A percentile compares a stretch with the other conserved stretches of the same genome.
These are phyloP conservation scores for Cladosporium sp. DNA, from an alignment of 2,329 filamentous ascomycete species.

Conservation along the genomic window DNA sequence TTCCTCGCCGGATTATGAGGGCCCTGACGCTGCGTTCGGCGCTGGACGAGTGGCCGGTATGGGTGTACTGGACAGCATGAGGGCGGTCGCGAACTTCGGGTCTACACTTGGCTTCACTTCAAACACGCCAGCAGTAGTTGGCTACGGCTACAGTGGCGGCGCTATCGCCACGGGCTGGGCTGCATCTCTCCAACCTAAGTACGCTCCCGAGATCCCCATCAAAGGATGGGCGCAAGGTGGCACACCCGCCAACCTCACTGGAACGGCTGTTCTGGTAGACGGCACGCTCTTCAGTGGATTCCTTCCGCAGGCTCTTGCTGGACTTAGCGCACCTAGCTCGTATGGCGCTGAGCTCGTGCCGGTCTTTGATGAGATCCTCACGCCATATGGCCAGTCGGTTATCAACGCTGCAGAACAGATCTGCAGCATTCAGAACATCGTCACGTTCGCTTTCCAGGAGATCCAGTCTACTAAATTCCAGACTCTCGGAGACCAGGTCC, in stretches of 20 bases:
- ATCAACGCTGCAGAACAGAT: conserved; percentile 20
- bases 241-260: conserved; percentile 38
- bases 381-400: conserved; percentile 17
- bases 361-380: conserved; percentile 19
- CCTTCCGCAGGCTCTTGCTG: conserved; percentile 22
- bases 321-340: conserved; percentile 20
- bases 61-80: conserved; percentile 39
- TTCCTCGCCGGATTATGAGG: conserved; percentile 41
- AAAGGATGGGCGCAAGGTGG: conserved; percentile 48
- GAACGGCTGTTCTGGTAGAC: conserved; percentile 23
- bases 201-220: conserved; percentile 50
- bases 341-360: conserved; percentile 23
- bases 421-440: conserved; percentile 20
- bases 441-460: conserved; percentile 20
- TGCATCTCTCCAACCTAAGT: conserved; percentile 46
- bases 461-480: conserved; percentile 4
- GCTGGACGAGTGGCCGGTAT: conserved; percentile 38
- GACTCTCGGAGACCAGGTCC: conserved; percentile 17
- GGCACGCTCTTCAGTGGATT: conserved; percentile 25
- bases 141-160: conserved; percentile 55
- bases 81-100: conserved; percentile 33
- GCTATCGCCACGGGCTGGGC: conserved; percentile 49
- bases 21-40: conserved; percentile 25
- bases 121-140: conserved; percentile 29
- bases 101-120: conserved; percentile 24